Evolutionary conservation across 768 basidiomycete genomes (phyloP).

Genomic region (Tricholoma sp.): DNA sequence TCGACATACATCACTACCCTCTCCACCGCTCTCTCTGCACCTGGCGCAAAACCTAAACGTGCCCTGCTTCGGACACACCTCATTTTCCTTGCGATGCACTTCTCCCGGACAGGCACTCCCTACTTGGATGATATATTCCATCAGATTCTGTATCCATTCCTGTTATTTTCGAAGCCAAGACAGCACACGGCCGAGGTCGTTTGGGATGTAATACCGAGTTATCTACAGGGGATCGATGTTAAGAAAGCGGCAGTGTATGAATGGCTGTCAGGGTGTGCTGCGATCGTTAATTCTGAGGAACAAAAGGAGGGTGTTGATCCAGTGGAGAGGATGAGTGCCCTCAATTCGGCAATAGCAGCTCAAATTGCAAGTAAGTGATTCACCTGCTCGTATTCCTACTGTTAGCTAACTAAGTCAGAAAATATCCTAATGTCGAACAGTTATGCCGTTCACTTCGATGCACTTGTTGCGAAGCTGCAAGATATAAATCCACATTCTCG

Average conservation of each 20-base stretch:
- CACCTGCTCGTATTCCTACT: constrained; percentile 4
- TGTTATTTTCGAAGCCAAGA: constrained; percentile 69
- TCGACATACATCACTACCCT: constrained; percentile 44
- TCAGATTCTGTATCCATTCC: constrained; percentile 61
- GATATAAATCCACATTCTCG: constrained; percentile 47
- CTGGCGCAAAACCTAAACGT: constrained; percentile 44
- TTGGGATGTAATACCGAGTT: constrained; percentile 56
- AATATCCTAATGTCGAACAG: constrained; percentile 56
- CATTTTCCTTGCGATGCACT: constrained; percentile 46
- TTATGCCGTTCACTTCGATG: constrained; percentile 36
- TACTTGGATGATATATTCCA: constrained; percentile 37
- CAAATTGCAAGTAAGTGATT: constrained; percentile 59
- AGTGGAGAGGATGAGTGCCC: constrained; percentile 39
- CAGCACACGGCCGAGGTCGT: constrained; percentile 60
- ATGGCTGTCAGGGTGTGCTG: constrained; percentile 53
- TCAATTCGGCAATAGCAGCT: constrained; percentile 51
- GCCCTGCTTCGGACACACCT: constrained; percentile 50
- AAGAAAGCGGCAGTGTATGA: constrained; percentile 26
- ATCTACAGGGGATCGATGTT: background rate
- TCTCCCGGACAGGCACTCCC: constrained; percentile 28
- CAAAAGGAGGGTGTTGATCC: constrained; percentile 27
- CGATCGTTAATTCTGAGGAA: constrained; percentile 32
- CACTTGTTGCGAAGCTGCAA: constrained; percentile 47
- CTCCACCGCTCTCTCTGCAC: constrained; percentile 27
- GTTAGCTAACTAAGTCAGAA: constrained; percentile 32